Conservation (phyloP, 345 rosid genomes). For the Hibiscus syriacus region DNA sequence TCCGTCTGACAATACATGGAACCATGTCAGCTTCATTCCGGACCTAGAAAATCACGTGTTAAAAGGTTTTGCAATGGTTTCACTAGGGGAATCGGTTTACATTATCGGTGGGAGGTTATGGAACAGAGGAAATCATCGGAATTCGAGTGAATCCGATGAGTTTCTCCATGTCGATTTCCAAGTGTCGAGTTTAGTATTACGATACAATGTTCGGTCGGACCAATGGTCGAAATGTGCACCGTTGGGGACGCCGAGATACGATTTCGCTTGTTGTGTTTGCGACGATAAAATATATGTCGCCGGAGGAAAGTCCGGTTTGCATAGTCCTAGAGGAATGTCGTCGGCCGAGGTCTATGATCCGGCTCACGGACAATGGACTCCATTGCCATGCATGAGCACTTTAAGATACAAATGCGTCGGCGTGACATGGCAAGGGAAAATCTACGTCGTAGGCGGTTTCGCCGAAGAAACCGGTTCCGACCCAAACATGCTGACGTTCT, state of each 20-base stretch:
- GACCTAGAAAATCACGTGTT: slow-evolving; percentile 28
- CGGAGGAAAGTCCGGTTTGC: slow-evolving; percentile 35
- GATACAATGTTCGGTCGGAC: slow-evolving; percentile 17
- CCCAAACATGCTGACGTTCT: slow-evolving; percentile 16
- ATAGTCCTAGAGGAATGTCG: slow-evolving; percentile 21
- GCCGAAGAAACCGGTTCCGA: slow-evolving; percentile 22
- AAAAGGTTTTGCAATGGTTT: slow-evolving; percentile 37
- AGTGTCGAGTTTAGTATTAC: slow-evolving; percentile 19
- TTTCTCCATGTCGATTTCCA: slow-evolving; percentile 7
- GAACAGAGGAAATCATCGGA: slow-evolving; percentile 10
- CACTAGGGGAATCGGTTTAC: slow-evolving; percentile 28
- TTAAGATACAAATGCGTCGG: slow-evolving; percentile 44
- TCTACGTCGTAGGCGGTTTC: slow-evolving; percentile 48
- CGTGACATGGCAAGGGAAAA: slow-evolving; percentile 41
- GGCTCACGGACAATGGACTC: slow-evolving; percentile 18
- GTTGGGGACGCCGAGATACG: slow-evolving; percentile 22
- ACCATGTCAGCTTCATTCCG: slow-evolving; percentile 27
- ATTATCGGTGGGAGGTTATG: slow-evolving; percentile 40
- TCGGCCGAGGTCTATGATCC: slow-evolving; percentile 38
- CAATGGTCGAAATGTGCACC: slow-evolving; percentile 32
- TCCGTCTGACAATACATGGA: slow-evolving; percentile 33
- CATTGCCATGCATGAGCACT: slow-evolving; percentile 32
- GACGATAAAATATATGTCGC: slow-evolving; percentile 39
- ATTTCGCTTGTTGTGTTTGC: slow-evolving; percentile 33
- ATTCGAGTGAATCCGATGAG: slow-evolving; percentile 1